Percentiles rank a stretch among this genome's conserved stretches.
Conservation (phyloP, 352 stramenopile species). For the Aphanomyces cochlioides region DNA sequence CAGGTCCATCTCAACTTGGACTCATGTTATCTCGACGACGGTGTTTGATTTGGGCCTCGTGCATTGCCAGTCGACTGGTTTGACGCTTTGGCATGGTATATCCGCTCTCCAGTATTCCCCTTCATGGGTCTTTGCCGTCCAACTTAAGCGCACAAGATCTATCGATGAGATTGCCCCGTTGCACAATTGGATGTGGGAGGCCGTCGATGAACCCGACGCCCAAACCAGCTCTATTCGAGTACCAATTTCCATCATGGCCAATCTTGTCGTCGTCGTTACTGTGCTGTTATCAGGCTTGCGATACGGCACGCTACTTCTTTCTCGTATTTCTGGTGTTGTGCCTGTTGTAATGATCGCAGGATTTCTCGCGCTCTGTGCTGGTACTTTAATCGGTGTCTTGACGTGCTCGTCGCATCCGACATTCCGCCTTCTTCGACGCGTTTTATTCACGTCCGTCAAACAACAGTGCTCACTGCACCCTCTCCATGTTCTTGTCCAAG, state of each 20-base stretch:
- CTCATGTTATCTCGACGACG: not conserved
- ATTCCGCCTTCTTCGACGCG: conserved; percentile 6
- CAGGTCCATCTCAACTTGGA: not conserved
- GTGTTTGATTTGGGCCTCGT: conserved; percentile 18
- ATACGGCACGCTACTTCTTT: not conserved
- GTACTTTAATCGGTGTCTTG: conserved; percentile 47
- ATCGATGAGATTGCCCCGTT: not conserved
- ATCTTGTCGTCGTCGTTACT: not conserved
- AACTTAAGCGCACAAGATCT: not conserved
- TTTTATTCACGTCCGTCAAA: conserved; percentile 52
- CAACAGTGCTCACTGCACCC: conserved; percentile 76
- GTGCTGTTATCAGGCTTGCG: not conserved
- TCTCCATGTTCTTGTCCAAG: conserved; percentile 72
- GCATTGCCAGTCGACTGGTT: not conserved
- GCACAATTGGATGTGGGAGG: not conserved
- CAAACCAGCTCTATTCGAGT: not conserved
- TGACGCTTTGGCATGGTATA: conserved; percentile 12
- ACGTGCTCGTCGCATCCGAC: conserved; percentile 56
- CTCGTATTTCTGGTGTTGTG: not conserved
- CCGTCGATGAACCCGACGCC: not conserved
- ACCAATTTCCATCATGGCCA: not conserved
- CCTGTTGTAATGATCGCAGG: not conserved
- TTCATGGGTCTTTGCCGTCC: not conserved
- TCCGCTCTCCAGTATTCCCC: conserved; percentile 4
- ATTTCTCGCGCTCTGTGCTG: conserved; percentile 1